phyloP scores from a whole-genome alignment of 805 yeast genomes.

The Alloascoidea africana region DNA sequence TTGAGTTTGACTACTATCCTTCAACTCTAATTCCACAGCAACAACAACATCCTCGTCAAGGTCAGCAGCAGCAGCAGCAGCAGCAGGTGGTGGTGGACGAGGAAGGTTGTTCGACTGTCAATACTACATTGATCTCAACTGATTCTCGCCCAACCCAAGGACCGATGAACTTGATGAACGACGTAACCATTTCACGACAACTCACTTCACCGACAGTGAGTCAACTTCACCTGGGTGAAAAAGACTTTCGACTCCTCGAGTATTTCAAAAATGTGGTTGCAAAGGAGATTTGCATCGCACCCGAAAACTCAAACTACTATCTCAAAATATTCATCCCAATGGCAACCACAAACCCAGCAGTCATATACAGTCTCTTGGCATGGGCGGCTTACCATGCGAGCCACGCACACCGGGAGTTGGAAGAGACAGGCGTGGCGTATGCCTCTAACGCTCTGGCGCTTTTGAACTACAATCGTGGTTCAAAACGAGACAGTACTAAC shows the following conservation, averaged over 20 bases:
- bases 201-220: slow-evolving; percentile 3
- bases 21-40: neutral
- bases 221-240: slow-evolving; percentile 21
- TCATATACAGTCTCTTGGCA: slow-evolving; percentile 36
- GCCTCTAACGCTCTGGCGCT: slow-evolving; percentile 11
- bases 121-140: slow-evolving; percentile 1
- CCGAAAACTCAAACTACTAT: slow-evolving; percentile 35
- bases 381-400: slow-evolving; percentile 32
- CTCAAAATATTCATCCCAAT: slow-evolving; percentile 33
- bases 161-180: neutral
- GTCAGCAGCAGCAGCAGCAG: too few relatives aligned
- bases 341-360: slow-evolving; percentile 33
- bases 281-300: slow-evolving; percentile 29
- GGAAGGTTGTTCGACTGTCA: too few relatives aligned
- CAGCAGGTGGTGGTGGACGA: too few relatives aligned
- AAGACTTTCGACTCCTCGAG: slow-evolving; percentile 28
- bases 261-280: slow-evolving; percentile 36
- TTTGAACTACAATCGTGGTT: neutral
- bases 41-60: neutral
- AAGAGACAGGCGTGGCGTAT: slow-evolving; percentile 13
- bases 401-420: slow-evolving; percentile 14
- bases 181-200: slow-evolving; percentile 1
- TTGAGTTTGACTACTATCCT: slow-evolving; percentile 1
- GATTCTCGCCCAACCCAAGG: slow-evolving; percentile 1
- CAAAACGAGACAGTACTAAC: neutral